phyloP scores from a whole-genome alignment of 768 basidiomycete genomes.

The Pleurotus platypus region DNA sequence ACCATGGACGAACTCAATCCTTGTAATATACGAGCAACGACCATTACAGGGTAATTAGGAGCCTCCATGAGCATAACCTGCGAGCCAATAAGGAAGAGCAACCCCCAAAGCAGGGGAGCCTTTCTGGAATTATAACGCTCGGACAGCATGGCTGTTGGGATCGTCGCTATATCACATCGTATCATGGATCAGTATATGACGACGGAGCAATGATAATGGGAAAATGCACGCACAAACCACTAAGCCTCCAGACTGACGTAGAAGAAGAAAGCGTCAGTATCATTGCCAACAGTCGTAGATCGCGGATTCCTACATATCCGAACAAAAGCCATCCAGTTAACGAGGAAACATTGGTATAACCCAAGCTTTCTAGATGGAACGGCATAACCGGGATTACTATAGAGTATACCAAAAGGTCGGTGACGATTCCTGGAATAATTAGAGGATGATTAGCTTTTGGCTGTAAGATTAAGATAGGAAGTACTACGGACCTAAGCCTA shows the following conservation, averaged over 20 bases:
- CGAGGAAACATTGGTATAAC: conserved; percentile 41
- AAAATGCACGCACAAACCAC: conserved; percentile 38
- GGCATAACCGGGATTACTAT: conserved; percentile 63
- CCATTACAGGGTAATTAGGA: conserved; percentile 53
- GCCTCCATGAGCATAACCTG: conserved; percentile 65
- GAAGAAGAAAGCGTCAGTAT: no score
- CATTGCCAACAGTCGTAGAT: no score
- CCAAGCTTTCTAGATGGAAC: conserved; percentile 52
- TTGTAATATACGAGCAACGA: conserved; percentile 54
- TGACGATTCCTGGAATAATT: conserved; percentile 31
- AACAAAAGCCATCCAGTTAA: conserved; percentile 60
- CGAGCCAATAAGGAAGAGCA: conserved; percentile 46
- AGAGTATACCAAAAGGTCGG: conserved; percentile 57
- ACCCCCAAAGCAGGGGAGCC: conserved; percentile 46
- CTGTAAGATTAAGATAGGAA: not conserved
- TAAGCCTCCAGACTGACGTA: conserved; percentile 47
- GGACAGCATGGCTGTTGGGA: conserved; percentile 54
- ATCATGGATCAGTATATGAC: not conserved
- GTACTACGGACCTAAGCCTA: conserved; percentile 41
- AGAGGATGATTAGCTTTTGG: not conserved
- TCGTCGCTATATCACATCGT: conserved; percentile 35
- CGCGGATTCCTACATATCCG: conserved; percentile 42
- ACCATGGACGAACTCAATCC: conserved; percentile 59
- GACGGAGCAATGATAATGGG: not conserved
- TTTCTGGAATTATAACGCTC: conserved; percentile 46